Evolutionary conservation across 495 filamentous ascomycete genomes (phyloP).

Genomic region (Trichoderma virens): DNA sequence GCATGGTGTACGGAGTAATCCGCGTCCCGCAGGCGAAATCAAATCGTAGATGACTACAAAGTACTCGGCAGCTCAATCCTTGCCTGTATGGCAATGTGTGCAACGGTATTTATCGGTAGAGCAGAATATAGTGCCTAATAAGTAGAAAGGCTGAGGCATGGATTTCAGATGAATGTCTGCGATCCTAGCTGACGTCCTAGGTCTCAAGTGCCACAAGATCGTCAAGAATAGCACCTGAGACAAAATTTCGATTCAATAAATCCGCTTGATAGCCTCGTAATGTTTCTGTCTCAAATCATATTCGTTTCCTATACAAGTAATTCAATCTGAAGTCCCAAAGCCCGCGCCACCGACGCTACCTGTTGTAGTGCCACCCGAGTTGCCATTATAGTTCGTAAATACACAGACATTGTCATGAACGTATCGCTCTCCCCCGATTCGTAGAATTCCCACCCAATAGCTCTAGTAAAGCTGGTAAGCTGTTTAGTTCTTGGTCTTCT

Average conservation of each 20-base stretch:
- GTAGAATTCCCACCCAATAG: neutral
- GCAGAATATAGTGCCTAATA: too few species aligned
- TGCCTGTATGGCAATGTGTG: too few species aligned
- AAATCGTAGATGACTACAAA: neutral
- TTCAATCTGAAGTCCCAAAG: neutral
- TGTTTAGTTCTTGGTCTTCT: slow-evolving; percentile 11
- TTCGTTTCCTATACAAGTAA: too few species aligned
- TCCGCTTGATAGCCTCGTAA: too few species aligned
- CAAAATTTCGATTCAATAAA: too few species aligned
- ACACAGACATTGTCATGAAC: neutral
- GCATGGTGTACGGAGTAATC: neutral
- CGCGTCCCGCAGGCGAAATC: neutral
- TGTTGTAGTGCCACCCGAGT: neutral
- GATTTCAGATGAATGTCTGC: too few species aligned
- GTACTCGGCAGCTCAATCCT: neutral
- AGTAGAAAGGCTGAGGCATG: too few species aligned
- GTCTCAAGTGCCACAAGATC: too few species aligned
- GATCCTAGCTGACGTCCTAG: too few species aligned
- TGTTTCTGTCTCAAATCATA: too few species aligned
- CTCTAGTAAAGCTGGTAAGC: neutral
- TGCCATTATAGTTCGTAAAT: neutral
- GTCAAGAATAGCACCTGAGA: too few species aligned
- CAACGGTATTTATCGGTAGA: too few species aligned
- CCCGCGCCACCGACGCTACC: neutral
- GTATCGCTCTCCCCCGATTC: slow-evolving; percentile 4